Evolutionary conservation across 2,329 filamentous ascomycete genomes (phyloP), one percentile per base, ranked within the genome.

Genomic region (Fusarium virguliforme): DNA sequence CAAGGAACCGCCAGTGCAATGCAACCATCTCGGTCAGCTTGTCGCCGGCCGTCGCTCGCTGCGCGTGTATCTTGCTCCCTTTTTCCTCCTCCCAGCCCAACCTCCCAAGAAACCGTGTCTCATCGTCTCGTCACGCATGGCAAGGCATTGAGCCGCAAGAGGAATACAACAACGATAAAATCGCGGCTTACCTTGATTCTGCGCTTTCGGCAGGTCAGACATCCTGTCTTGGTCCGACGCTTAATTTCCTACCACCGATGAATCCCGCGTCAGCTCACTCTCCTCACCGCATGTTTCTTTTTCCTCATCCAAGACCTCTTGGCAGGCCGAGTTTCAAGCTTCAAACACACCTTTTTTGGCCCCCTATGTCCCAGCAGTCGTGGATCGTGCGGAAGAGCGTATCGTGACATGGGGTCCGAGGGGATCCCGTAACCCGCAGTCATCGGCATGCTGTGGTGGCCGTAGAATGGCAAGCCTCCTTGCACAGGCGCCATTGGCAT

Each of bases 181-280:
- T 72, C 54, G 61, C 63, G 65, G 64, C 86, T 78, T 80, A 89
- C 88, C 87, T 90, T 90, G 77, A 90, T 89, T 73, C 88, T 83
- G 73, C 88, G 84, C 76, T 89, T 89, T 62, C 88, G 86, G 79
- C 88, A 90, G 48, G 88, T 90, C 77, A 90, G 79, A 72, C 88
- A 90, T n/a, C 88, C 88, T 2, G 88, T 90, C 78, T 90, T 90
- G 51, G 88, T 90, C 73, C 88, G 85, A 67, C 88, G 85, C 78
- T 89, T 90, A 75, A 90, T 90, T 78, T 90, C 88, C 88, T 90
- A 77, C 28, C 61, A 55, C 55, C 24, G 34, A 24, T 15, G 32
- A 15, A 65, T 34, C 41, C 37, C 46, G 32, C 41, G 62, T 74
- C 62, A 74, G 72, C 58, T 67, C 60, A 60, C 48, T 54, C 35